These are phyloP conservation scores for Quercus aquifolioides DNA, from an alignment of 306 rosid genomes.

Conservation along the genomic window DNA sequence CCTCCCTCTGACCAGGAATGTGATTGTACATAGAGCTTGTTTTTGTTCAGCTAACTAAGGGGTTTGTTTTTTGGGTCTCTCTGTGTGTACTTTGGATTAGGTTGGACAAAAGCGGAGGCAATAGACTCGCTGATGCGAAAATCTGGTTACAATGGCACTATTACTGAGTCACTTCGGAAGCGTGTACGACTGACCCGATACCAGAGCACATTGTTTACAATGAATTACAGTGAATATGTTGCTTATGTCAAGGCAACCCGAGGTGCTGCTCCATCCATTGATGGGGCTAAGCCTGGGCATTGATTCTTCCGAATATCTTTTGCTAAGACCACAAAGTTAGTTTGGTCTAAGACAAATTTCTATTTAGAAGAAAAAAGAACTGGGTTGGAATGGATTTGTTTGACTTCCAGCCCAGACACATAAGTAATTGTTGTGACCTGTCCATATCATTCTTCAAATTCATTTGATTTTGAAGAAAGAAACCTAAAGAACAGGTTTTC, in stretches of 20 bases:
- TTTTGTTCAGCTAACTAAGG: neutral
- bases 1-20: no score
- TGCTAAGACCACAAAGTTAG: conserved; percentile 30
- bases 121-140: conserved; percentile 89
- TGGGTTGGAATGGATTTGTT: conserved; percentile 28
- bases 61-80: neutral
- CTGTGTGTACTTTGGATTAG: conserved; percentile 40
- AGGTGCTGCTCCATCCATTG: conserved; percentile 54
- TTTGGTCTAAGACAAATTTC: conserved; percentile 15
- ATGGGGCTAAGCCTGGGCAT: conserved; percentile 50
- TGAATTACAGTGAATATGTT: conserved; percentile 73
- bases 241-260: conserved; percentile 59
- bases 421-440: conserved; percentile 27
- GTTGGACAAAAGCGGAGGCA: conserved; percentile 84
- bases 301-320: conserved; percentile 29
- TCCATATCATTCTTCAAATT: conserved; percentile 46
- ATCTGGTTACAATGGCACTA: conserved; percentile 73
- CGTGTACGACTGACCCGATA: conserved; percentile 67
- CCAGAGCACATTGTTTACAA: conserved; percentile 80
- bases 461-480: conserved; percentile 57
- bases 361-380: conserved; percentile 13
- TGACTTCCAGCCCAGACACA: conserved; percentile 27
- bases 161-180: conserved; percentile 63
- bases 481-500: neutral
- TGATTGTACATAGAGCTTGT: neutral